Conservation (phyloP, 768 basidiomycete genomes). For the Collybiopsis luxurians region DNA sequence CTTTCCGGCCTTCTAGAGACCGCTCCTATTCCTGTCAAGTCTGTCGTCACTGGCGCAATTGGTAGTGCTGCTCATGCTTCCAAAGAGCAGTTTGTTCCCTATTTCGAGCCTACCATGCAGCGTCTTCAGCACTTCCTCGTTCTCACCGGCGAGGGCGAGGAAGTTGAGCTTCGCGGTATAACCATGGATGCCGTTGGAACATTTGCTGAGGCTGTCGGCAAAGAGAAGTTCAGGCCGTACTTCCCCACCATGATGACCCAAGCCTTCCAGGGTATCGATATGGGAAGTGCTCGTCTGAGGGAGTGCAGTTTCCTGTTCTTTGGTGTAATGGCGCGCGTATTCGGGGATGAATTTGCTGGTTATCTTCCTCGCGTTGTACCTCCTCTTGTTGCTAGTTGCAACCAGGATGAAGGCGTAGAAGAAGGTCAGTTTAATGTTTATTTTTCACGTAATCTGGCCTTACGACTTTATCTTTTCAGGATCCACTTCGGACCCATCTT, state of each 20-base stretch:
- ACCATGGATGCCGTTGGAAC: conserved; percentile 99
- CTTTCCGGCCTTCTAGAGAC: conserved; percentile 83
- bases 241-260: conserved; percentile 96
- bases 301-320: conserved; percentile 99
- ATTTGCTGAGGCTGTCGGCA: conserved; percentile 94
- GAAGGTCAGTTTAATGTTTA: conserved; percentile 36
- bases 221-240: conserved; percentile 91
- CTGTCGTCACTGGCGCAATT: conserved; percentile 95
- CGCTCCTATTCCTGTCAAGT: conserved; percentile 84
- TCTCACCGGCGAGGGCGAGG: conserved; percentile 85
- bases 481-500: conserved; percentile 50
- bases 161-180: conserved; percentile 92
- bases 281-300: conserved; percentile 82
- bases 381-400: conserved; percentile 76
- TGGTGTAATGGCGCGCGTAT: conserved; percentile 97
- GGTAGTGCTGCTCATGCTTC: conserved; percentile 98
- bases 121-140: conserved; percentile 86
- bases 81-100: conserved; percentile 85
- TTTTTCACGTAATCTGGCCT: not conserved
- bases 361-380: conserved; percentile 89
- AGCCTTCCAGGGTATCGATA: conserved; percentile 85
- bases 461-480: conserved; percentile 29
- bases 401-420: conserved; percentile 81
- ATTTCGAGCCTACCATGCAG: conserved; percentile 90
- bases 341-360: conserved; percentile 87